Base-by-base conservation (phyloP, 1,139 yeast species). In the Citeromyces hawaiiensis region DNA sequence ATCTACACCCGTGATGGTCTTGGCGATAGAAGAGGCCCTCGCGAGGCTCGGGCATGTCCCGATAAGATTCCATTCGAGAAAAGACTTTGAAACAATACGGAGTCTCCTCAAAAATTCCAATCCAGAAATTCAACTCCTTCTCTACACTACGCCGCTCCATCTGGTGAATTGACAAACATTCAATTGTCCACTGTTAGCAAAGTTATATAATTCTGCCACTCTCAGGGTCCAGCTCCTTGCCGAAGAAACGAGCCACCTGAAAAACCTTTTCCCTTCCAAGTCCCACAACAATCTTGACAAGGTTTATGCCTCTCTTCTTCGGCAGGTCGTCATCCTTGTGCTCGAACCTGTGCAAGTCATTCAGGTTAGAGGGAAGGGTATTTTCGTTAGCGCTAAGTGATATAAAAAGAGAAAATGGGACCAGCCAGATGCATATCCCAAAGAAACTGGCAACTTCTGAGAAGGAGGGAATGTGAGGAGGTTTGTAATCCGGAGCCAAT, bases 331-430 rank as follows among this genome's bases (percentile, higher is more conserved):
- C 60, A 23, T 50, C 53, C 31, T 50, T 59, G 11, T 44, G 47
- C 13, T 39, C 42, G 9, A 44, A 39, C 33, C 48, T 42, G 19
- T 42, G 39, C 10, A 50, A 14, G 38, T 51, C 53, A 4, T 45
- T 34, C 17, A 46, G 49, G 35, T 61, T 57, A 4, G 63, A 66
- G 31, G 98, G 98, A 39, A 91, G 68, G 21, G 83, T 75, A 52
- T 86, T 83, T 52, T 93, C 99, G 45, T 86, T 83, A 5, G 97
- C 97, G 55, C 94, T 83, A 44, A 91, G 68, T 39, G 95, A 82
- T 21, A 93, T 91, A 59, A 93, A 88, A 45, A 93, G 66, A 2
- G 96, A 79, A 59, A 91, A 87, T 27, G 99, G 99, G 36, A 91
- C 72, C 44, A 88, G 69, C 99, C 99, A 91, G 11, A 91, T 80